These are phyloP conservation scores for Didymella pinodella DNA, from an alignment of 2,329 filamentous ascomycete species.

Conservation along the genomic window DNA sequence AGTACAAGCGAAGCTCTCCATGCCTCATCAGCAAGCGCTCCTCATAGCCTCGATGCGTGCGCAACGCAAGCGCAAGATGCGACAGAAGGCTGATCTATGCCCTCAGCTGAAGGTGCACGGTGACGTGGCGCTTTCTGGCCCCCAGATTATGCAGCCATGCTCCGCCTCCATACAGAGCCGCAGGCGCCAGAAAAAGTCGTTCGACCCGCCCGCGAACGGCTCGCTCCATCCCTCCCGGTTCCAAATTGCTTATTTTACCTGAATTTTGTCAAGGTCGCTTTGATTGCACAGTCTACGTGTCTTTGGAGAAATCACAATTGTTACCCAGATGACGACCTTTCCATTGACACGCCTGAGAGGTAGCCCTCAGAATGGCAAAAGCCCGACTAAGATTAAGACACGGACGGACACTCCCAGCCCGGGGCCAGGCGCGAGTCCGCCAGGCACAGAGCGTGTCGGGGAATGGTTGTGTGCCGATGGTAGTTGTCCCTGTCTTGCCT, in stretches of 20 bases:
- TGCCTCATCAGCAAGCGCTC: conserved; percentile 1
- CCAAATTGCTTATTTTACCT: conserved; percentile 5
- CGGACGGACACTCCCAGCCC: conserved; percentile 13
- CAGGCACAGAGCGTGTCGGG: conserved; percentile 22
- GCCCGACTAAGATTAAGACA: conserved; percentile 5
- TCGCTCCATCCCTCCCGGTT: conserved; percentile 18
- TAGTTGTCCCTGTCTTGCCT: conserved; percentile 7
- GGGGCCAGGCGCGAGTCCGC: background rate
- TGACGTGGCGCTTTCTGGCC: conserved; percentile 34
- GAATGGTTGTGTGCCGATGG: conserved; percentile 43
- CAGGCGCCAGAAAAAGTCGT: conserved; percentile 31
- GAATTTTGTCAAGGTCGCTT: background rate
- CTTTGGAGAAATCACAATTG: no score
- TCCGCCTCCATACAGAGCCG: conserved; percentile 35
- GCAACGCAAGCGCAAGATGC: conserved; percentile 22
- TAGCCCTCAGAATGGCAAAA: background rate
- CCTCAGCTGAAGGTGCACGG: conserved; percentile 25
- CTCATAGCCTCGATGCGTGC: conserved; percentile 22
- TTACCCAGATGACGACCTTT: no score
- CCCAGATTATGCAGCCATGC: conserved; percentile 25
- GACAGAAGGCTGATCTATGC: conserved; percentile 14
- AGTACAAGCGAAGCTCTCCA: conserved; percentile 4
- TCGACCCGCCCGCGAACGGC: conserved; percentile 16
- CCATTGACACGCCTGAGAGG: no score
- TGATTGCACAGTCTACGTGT: no score